Base-by-base conservation (phyloP, 2,329 filamentous ascomycete species). In the Samsoniella hepiali region DNA sequence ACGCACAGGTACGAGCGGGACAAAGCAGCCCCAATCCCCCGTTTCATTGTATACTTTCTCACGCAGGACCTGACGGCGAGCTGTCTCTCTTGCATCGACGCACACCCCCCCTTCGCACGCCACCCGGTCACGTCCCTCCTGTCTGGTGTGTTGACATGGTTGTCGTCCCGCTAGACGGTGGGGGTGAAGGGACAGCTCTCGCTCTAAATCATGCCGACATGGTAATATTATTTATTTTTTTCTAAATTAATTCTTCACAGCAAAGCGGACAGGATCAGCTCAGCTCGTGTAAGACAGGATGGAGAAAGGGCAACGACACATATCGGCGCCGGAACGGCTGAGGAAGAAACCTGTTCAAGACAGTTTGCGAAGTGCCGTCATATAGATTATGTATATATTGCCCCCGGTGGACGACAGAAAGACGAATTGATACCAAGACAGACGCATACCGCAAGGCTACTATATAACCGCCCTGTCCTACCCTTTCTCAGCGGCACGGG, bases 291-390 rank as follows among this genome's bases (percentile, higher is more conserved):
- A 56, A 62, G 60, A 62, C 60, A 40, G 31, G 32, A 49, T 9
- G 31, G 3, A 36, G 29, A 42, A 8, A 6, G 27, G 40, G n/a
- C 27, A 42, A 31, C 38, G 32, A 27, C 38, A 31, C 29, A 22
- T 47, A 13, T 62, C 51, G 60, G 51, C 13, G 22, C 60, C 60
- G 60, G 53, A 1, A 49, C 60, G 60, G 60, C 60, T 42, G 42
- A 49, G 10, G 34, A 27, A 9, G 10, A 44, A 27, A 9, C 50
- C 47, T 27, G 15, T 60, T 53, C 8, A 60, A 42, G 45, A 60
- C 40, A 27, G 17, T 60, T 53, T 38, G 58, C 58, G 49, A 60
- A 5, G 3, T 6, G 15, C 6, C 17, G 29, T 31, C 34, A 29
- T 6, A 36, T 58, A 58, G 42, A 53, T 40, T 6, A 36, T 58